phyloP scores from a whole-genome alignment of 208 protist species.

The Angomonas desouzai region DNA sequence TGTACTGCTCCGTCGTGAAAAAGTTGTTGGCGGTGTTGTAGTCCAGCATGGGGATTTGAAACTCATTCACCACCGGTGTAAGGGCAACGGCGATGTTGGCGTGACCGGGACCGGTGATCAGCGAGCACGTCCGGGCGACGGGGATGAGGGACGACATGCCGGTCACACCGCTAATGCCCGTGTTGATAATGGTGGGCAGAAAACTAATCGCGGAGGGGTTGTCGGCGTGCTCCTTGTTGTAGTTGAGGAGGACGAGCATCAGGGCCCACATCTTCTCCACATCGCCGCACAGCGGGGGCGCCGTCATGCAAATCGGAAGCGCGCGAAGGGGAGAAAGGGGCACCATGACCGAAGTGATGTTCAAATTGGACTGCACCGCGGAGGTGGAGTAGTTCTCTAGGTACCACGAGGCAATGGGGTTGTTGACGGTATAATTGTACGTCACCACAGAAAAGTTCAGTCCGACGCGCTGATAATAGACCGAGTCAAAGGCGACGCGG shows the following conservation, averaged over 20 bases:
- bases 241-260: conserved; percentile 41
- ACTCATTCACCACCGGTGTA: conserved; percentile 79
- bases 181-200: conserved; percentile 57
- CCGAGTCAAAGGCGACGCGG: conserved; percentile 59
- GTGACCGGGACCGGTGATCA: conserved; percentile 63
- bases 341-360: conserved; percentile 40
- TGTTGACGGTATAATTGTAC: conserved; percentile 31
- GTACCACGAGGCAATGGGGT: conserved; percentile 59
- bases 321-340: conserved; percentile 56
- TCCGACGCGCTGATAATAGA: conserved; percentile 63
- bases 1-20: conserved; percentile 48
- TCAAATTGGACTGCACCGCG: conserved; percentile 26
- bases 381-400: conserved; percentile 29
- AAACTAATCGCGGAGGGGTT: conserved; percentile 33
- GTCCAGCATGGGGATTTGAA: conserved; percentile 64
- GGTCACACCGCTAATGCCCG: conserved; percentile 55
- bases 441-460: conserved; percentile 51
- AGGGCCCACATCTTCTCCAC: conserved; percentile 54
- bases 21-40: conserved; percentile 61
- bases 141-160: conserved; percentile 66
- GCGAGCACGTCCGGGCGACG: conserved; percentile 58
- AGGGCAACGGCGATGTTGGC: conserved; percentile 46
- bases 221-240: conserved; percentile 31
- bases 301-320: conserved; percentile 67
- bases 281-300: conserved; percentile 49